Evolutionary conservation across 352 stramenopile species (phyloP), one percentile per base, ranked within the genome.

Genomic region (Globisporangium nodosum): DNA sequence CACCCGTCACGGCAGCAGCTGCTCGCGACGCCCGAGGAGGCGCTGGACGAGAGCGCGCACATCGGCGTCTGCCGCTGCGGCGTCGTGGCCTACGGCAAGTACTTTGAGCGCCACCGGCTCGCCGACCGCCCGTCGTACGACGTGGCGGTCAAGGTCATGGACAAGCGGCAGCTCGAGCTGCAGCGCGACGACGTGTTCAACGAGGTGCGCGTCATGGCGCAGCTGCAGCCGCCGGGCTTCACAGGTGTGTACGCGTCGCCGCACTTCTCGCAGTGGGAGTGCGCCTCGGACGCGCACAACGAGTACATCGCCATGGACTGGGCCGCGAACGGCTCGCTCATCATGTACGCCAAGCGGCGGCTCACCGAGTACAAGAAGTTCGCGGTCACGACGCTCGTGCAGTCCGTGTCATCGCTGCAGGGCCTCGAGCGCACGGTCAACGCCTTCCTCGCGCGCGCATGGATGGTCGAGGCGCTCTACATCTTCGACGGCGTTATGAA

Each of bases 301-400:
- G 82, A 92, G 64, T 92, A 92, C 63, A 90, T 92, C 43, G 79
- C 82, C 3, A 90, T 80, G 69, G 82, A 92, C 54, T 87, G 71
- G 54, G 82, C 76, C 0, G 69, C 80, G 30, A 92, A 92, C 39
- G 82, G 80, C 31, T 84, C 69, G 39, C 52, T 92, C 20, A 63
- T 89, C 51, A 71, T 81, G 67, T 92, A 89, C 63, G 73, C 80
- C 20, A 85, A 86, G 67, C 57, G 70, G 0, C 59, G 79, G 12
- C 63, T 92, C 11, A 87, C 78, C 5, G 72, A 92, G 48, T 87
- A 87, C 66, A 87, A 87, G 65, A 68, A 71, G 8, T 85, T 87
- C 37, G 77, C 77, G 0, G 79, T 90, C 24, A 64, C 81, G 58
- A 52, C 63, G 20, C 76, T 85, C 18, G 74, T 87, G 45, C 68